phyloP scores from a whole-genome alignment of 2,329 filamentous ascomycete species.

The Penicillium sp. region DNA sequence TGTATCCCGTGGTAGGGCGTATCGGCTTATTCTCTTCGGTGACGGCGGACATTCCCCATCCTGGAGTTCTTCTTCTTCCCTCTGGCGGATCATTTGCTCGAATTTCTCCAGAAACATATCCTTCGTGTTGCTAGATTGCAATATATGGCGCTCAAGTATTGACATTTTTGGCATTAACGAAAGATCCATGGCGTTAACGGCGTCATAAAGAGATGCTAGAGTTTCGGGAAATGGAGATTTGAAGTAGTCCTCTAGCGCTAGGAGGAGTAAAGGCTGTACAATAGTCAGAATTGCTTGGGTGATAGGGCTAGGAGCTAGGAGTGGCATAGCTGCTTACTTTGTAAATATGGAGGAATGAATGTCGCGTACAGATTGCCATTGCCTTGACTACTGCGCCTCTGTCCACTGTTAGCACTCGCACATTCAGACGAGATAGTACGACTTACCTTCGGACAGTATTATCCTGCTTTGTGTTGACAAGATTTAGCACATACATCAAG shows the following conservation, averaged over 20 bases:
- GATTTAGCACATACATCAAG: conserved; percentile 91
- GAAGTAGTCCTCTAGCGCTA: conserved; percentile 96
- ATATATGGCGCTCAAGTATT: conserved; percentile 75
- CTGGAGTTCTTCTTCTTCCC: conserved; percentile 56
- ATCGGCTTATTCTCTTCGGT: conserved; percentile 62
- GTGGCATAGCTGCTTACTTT: conserved; percentile 63
- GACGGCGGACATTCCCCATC: conserved; percentile 38
- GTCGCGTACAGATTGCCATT: conserved; percentile 97
- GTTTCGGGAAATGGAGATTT: conserved; percentile 86
- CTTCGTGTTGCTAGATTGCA: conserved; percentile 88
- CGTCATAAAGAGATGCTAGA: conserved; percentile 80
- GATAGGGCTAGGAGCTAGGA: neutral
- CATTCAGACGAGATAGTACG: neutral
- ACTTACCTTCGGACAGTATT: conserved; percentile 72
- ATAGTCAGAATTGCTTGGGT: conserved; percentile 10
- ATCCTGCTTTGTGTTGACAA: conserved; percentile 98
- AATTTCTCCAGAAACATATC: conserved; percentile 98
- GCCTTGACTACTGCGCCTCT: conserved; percentile 94
- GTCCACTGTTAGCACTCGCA: conserved; percentile 12
- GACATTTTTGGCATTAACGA: conserved; percentile 87
- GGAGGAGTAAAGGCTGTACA: conserved; percentile 72
- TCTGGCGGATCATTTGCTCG: conserved; percentile 84
- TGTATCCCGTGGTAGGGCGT: conserved; percentile 83
- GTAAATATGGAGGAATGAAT: conserved; percentile 98
- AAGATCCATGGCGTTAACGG: conserved; percentile 94